Evolutionary conservation across 768 basidiomycete genomes (phyloP), one percentile per base, ranked within the genome.

Genomic region (Collybia nuda): DNA sequence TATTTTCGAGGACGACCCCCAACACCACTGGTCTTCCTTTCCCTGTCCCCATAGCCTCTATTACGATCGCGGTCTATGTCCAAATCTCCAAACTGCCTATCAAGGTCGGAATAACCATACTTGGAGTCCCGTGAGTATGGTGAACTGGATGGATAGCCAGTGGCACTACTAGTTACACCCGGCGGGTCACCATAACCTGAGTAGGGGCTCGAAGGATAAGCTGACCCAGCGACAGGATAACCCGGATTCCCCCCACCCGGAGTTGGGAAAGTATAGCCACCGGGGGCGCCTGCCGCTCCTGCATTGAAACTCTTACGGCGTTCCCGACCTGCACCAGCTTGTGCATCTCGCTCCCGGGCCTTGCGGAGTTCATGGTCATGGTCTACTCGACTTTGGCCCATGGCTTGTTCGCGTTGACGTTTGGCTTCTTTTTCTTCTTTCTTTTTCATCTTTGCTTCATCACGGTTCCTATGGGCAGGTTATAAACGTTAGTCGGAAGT

Each of bases 301-400:
- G 76, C 71, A 51, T 69, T 75, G 62, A 81, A 77, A 57, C 82
- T 85, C 58, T 75, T 79, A 44, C 82, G 75, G 42, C 81, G 76
- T 59, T 84, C 79, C 35, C 72, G 67, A 11, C 32, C 14, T 32
- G 32, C 32, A 32, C 32, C 12, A 40, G 55, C 59, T 40, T 79
- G 71, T 4, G 73, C 69, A 60, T 86, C 84, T 37, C 74, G 72
- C 54, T 84, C 85, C 40, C 84, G 81, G 21, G 79, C 82, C 23
- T 73, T 68, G 43, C 77, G 77, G 23, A 81, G 67, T n/a, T 84
- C 81, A 35, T 72, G 70, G 22, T 85, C 82, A 46, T 76, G 67
- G 55, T 78, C 74, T 28, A 62, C 64, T 47, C 65, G 69, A 44
- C 62, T 64, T 47, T 56, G 60, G 61, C 21, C 73, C 32, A 32